Percentiles rank a stretch among this genome's conserved stretches.
phyloP scores from a whole-genome alignment of 2,329 filamentous ascomycete genomes.

The Leptosphaerulina australis region DNA sequence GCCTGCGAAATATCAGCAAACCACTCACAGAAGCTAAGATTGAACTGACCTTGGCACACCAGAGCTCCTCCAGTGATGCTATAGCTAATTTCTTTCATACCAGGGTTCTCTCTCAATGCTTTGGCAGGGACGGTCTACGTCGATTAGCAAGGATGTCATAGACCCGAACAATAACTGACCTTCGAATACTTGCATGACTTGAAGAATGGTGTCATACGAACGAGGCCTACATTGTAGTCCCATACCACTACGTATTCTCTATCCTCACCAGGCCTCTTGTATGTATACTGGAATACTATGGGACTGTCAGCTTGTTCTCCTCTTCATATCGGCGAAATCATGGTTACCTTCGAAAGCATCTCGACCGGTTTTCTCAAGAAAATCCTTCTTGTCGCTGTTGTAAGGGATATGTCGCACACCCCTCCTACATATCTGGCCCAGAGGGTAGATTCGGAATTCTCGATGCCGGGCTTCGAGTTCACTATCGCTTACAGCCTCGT shows the following conservation, averaged over 20 bases:
- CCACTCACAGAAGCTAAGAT: background rate
- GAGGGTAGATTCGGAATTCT: slow-evolving; percentile 69
- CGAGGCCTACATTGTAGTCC: slow-evolving; percentile 95
- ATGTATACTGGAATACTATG: slow-evolving; percentile 82
- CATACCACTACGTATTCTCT: slow-evolving; percentile 82
- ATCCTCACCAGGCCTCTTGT: slow-evolving; percentile 69
- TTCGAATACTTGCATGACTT: slow-evolving; percentile 88
- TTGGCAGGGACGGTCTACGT: slow-evolving; percentile 83
- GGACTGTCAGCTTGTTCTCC: slow-evolving; percentile 16
- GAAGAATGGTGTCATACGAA: slow-evolving; percentile 93
- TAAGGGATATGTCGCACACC: slow-evolving; percentile 78
- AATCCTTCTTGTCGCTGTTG: slow-evolving; percentile 90
- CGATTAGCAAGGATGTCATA: slow-evolving; percentile 18
- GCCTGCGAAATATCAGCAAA: slow-evolving; percentile 58
- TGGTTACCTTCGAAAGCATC: slow-evolving; percentile 83
- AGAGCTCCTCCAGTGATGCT: slow-evolving; percentile 94
- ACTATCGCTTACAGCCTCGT: slow-evolving; percentile 65
- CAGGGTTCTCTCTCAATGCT: slow-evolving; percentile 71
- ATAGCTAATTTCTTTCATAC: slow-evolving; percentile 86
- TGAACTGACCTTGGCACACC: slow-evolving; percentile 69
- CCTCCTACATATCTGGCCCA: slow-evolving; percentile 62
- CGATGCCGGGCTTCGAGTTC: slow-evolving; percentile 63
- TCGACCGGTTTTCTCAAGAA: slow-evolving; percentile 82
- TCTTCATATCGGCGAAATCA: background rate
- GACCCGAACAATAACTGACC: slow-evolving; percentile 56